Evolutionary conservation across 1,284 basidiomycete genomes (phyloP), one percentile per base, ranked within the genome.

Genomic region (Thecaphora frezii): DNA sequence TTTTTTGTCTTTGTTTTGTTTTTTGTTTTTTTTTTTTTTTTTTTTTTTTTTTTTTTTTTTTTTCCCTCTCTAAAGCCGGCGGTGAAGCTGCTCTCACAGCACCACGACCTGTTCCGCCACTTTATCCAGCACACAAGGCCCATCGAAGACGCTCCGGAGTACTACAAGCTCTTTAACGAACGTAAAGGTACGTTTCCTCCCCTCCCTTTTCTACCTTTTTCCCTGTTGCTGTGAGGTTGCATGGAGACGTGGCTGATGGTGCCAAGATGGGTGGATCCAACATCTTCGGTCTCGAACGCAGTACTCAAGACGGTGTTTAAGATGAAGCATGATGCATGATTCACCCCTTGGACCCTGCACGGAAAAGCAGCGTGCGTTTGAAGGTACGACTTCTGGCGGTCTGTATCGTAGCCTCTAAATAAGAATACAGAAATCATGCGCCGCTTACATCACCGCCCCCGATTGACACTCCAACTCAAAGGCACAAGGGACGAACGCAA

Each of bases 61-160:
- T n/a, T 10, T 12, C 10, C 19, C 38, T 30, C 21, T 36, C n/a
- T 40, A 9, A 13, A 53, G 42, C 62, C 66, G 3, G 73, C 76
- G 3, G 51, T 78, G 43, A 54, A 73, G 37, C 55, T 77, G 7
- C 60, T 77, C 22, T 33, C 51, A 16, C 50, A 77, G 48, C 56
- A 74, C 42, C 58, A 56, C 40, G 69, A 77, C 22, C 49, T 74
- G 10, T 78, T 77, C 37, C 46, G 64, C 33, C 56, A 49, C 45
- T 78, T 78, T 50, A 69, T 78, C 26, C 70, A 78, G 56, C 61
- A 77, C 41, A 67, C 62, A 0, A 51, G 71, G 7, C 56, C 69
- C 16, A 63, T 77, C 26, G 63, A 70, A 10, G 62, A 76, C 22
- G 76, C 71, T 8, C 66, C 64, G 7, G 58, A 71, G 54, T 77